Evolutionary conservation across 495 filamentous ascomycete species (phyloP).

Genomic region (Emericellopsis terricola): DNA sequence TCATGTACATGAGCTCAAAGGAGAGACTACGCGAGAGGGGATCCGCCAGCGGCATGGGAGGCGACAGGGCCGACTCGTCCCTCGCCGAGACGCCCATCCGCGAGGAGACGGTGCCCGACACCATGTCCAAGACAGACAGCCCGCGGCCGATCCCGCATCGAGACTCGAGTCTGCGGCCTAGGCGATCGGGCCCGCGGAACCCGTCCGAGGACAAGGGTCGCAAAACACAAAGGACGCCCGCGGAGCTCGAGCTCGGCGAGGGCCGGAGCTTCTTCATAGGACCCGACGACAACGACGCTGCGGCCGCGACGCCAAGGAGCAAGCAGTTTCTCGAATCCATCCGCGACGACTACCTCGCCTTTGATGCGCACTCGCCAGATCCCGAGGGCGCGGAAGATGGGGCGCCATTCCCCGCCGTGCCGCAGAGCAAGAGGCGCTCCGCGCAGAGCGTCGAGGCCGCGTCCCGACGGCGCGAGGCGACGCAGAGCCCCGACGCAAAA

Average conservation of each 20-base stretch:
- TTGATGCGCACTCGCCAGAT: constrained; percentile 5
- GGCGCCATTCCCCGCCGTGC: constrained; percentile 50
- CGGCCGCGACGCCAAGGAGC: not conserved
- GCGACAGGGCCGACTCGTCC: constrained; percentile 23
- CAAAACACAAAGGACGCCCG: not conserved
- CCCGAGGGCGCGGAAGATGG: constrained; percentile 31
- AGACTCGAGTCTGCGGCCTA: constrained; percentile 42
- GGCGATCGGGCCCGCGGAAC: not conserved
- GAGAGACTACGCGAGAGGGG: constrained; percentile 31
- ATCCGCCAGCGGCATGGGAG: constrained; percentile 15
- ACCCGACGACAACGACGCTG: not conserved
- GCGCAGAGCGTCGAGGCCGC: constrained; percentile 17
- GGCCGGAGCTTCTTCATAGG: not conserved
- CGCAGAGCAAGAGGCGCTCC: constrained; percentile 30
- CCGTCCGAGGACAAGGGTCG: not conserved
- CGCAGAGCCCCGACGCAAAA: constrained; percentile 16
- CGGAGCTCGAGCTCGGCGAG: constrained; percentile 7
- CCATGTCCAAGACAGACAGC: not conserved
- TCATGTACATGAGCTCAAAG: constrained; percentile 44
- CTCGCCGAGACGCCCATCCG: constrained; percentile 32
- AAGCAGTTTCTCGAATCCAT: constrained; percentile 6
- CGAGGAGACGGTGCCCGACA: constrained; percentile 21
- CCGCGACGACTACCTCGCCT: constrained; percentile 7
- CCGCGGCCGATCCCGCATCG: constrained; percentile 41
- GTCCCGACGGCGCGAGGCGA: constrained; percentile 20